phyloP scores from a whole-genome alignment of 164 flowering plant genomes.

The Hamamelis virginiana region DNA sequence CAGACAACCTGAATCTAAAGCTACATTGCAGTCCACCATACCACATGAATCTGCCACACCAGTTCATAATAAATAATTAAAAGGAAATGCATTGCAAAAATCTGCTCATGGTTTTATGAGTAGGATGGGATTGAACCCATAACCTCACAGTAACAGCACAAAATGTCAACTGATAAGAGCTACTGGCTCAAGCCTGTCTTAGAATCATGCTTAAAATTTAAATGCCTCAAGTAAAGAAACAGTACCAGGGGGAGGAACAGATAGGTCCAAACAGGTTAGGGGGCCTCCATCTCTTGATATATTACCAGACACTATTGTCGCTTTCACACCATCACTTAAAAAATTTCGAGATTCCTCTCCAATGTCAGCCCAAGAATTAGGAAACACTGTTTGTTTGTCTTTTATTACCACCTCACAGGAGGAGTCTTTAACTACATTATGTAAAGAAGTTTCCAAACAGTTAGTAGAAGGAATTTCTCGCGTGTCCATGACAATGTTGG shows the following conservation, averaged over 20 bases:
- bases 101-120: not conserved
- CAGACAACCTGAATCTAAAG: constrained; percentile 1
- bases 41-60: constrained; percentile 18
- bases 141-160: not conserved
- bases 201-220: not conserved
- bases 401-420: not conserved
- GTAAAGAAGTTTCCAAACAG: constrained; percentile 10
- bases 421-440: constrained; percentile 1
- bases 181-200: not conserved
- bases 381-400: not conserved
- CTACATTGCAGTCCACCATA: constrained; percentile 5
- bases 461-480: constrained; percentile 5
- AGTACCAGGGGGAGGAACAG: constrained; percentile 29
- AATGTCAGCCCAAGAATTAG: not conserved
- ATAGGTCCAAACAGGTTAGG: constrained; percentile 16
- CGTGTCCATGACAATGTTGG: not conserved
- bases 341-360: constrained; percentile 7
- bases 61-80: constrained; percentile 12
- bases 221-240: not conserved
- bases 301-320: not conserved
- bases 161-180: not conserved
- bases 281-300: constrained; percentile 3
- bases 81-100: not conserved
- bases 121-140: not conserved
- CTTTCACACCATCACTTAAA: constrained; percentile 12